These are phyloP conservation scores for Vaccinium corymbosum DNA, from an alignment of 148 eudicot species.

Conservation along the genomic window DNA sequence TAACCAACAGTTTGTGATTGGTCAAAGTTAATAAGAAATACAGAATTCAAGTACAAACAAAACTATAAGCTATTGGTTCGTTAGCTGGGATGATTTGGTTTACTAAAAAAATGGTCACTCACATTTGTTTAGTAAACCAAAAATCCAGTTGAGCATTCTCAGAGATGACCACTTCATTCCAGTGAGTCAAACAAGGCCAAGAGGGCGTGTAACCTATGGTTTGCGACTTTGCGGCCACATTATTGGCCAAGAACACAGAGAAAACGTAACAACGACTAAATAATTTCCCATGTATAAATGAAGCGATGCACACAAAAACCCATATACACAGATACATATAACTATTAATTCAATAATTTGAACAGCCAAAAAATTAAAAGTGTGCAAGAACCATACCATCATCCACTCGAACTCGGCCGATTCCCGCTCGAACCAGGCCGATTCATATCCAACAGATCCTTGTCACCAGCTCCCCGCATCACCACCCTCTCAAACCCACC, in stretches of 20 bases:
- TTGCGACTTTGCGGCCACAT: neutral
- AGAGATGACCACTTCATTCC: neutral
- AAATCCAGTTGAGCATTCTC: neutral
- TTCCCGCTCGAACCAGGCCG: constrained; percentile 53
- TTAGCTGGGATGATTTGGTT: neutral
- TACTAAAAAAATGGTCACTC: neutral
- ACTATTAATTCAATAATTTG: neutral
- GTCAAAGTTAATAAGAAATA: neutral
- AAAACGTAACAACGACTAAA: neutral
- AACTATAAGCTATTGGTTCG: neutral
- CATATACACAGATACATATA: neutral
- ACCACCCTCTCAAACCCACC: constrained; percentile 43
- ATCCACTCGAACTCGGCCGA: constrained; percentile 63
- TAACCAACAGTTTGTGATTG: neutral
- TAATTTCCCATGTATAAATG: neutral
- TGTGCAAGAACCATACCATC: constrained; percentile 24
- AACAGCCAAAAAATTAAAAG: neutral
- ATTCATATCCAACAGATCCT: constrained; percentile 32
- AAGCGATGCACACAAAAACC: neutral
- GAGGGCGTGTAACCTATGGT: neutral
- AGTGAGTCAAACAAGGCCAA: neutral
- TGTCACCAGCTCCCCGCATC: constrained; percentile 25
- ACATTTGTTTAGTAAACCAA: neutral
- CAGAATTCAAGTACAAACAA: neutral
- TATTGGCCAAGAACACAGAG: neutral